Base-by-base conservation (phyloP, 2,329 filamentous ascomycete genomes). In the Coniochaeta ligniaria region DNA sequence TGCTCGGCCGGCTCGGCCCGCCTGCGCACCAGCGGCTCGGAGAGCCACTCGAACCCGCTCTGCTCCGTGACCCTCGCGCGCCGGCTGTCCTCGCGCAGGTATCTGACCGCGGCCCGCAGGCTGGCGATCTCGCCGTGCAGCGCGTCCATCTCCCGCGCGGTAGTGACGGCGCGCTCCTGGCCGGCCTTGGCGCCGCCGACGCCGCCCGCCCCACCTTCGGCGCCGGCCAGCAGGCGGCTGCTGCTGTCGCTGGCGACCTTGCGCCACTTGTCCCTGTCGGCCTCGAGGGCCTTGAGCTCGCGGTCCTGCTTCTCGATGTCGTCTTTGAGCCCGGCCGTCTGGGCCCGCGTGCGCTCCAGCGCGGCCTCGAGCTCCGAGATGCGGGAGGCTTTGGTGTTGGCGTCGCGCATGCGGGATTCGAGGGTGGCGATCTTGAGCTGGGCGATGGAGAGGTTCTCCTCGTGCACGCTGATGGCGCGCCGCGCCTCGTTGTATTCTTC, bases 391-490 rank as follows among this genome's bases (percentile, higher is more conserved):
- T 94, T 93, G 71, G 89, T 86, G 65, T 87, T 86, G 6, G 91
- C 90, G 69, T 96, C 92, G 61, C 88, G 86, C 87, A 95, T 93
- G 61, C 91, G 83, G 8, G 91, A 90, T 73, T 96, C 91, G 41
- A 98, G 85, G 45, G 95, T 91, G 74, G 97, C 94, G 66, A 97
- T 96, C 73, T 95, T 93, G 66, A 97, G 89, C n/a, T 88, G 84
- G 26, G 91, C 83, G 61, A 96, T 94, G 72, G 96, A 92, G 59
- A 96, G 84, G 38, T 88, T 87, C 71, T 93, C 90, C 65, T 96
- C 91, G 63, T 88, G 87, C 64, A 88, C 83, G 1, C 88, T 86
- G 61, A 92, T 82, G 3, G 84, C 81, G 60, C 88, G 86, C 3
- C 90, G 88, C 22, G 89, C 87, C 69, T 94, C 91, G 65, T 88